A percentile compares a stretch with the other conserved stretches of the same genome.
Conservation (phyloP, 73 alveolate species). For the Durusdinium trenchii region DNA sequence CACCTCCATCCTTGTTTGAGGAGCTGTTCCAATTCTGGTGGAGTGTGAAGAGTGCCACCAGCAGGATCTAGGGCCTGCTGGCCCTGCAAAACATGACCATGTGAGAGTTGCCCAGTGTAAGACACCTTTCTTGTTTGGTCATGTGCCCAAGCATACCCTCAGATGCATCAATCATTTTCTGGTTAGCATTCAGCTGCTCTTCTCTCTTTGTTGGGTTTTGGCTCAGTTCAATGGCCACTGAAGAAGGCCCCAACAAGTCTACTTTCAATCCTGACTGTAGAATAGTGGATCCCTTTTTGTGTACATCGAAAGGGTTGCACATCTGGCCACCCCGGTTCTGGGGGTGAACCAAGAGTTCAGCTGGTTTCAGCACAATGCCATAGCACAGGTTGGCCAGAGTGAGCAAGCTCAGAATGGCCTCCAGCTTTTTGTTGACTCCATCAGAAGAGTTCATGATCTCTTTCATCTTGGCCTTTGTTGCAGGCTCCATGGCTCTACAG, state of each 20-base stretch:
- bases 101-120: background rate
- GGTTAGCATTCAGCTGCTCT: background rate
- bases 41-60: background rate
- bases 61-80: background rate
- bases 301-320: background rate
- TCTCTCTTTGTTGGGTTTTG: background rate
- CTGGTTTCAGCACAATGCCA: background rate
- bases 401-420: background rate
- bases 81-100: background rate
- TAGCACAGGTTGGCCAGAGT: background rate
- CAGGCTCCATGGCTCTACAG: background rate
- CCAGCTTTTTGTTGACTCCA: background rate
- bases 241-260: background rate
- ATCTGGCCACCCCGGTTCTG: background rate
- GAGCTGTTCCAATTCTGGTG: background rate
- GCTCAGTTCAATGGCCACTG: background rate
- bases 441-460: background rate
- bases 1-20: background rate
- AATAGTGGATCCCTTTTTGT: background rate
- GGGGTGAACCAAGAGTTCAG: background rate
- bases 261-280: background rate
- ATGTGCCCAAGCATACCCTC: background rate
- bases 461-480: background rate
- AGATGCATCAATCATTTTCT: background rate
- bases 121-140: background rate